phyloP scores from a whole-genome alignment of 164 flowering plant species.

The Kalanchoe fedtschenkoi region DNA sequence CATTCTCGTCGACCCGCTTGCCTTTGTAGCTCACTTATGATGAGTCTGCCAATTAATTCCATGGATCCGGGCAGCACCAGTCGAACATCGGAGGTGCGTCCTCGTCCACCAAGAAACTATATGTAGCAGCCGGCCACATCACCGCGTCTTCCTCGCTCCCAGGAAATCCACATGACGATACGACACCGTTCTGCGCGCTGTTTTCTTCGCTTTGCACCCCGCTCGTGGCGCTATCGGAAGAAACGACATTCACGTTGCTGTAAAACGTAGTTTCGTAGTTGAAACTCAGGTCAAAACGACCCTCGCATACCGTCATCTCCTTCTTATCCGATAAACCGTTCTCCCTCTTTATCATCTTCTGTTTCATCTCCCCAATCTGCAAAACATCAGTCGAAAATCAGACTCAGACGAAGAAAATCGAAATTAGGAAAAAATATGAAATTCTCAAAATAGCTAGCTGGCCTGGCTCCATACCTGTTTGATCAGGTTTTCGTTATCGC shows the following conservation, averaged over 20 bases:
- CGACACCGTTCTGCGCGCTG: slow-evolving; percentile 45
- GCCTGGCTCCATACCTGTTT: slow-evolving; percentile 41
- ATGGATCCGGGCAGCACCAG: slow-evolving; percentile 68
- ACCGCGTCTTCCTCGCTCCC: slow-evolving; percentile 41
- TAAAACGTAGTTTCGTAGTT: slow-evolving; percentile 46
- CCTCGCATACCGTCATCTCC: too few relatives aligned
- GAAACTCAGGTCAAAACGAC: slow-evolving; percentile 5
- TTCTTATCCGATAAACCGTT: background rate
- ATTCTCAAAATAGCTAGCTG: too few relatives aligned
- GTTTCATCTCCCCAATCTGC: background rate
- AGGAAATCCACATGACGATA: slow-evolving; percentile 21
- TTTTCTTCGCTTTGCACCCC: slow-evolving; percentile 49
- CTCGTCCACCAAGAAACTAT: slow-evolving; percentile 48
- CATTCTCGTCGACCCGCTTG: too few relatives aligned
- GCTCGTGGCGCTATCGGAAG: slow-evolving; percentile 83
- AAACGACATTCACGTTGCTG: background rate
- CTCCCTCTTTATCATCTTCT: background rate
- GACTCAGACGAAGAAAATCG: too few relatives aligned
- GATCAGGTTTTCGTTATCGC: slow-evolving; percentile 53
- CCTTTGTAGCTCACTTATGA: too few relatives aligned
- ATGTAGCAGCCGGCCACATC: slow-evolving; percentile 13
- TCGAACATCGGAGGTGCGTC: slow-evolving; percentile 72
- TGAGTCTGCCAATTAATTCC: slow-evolving; percentile 35
- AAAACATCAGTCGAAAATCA: slow-evolving; percentile 12
- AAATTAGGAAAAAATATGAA: too few relatives aligned